Base-by-base conservation (phyloP, 73 alveolate genomes). In the Stentor roeselii region DNA sequence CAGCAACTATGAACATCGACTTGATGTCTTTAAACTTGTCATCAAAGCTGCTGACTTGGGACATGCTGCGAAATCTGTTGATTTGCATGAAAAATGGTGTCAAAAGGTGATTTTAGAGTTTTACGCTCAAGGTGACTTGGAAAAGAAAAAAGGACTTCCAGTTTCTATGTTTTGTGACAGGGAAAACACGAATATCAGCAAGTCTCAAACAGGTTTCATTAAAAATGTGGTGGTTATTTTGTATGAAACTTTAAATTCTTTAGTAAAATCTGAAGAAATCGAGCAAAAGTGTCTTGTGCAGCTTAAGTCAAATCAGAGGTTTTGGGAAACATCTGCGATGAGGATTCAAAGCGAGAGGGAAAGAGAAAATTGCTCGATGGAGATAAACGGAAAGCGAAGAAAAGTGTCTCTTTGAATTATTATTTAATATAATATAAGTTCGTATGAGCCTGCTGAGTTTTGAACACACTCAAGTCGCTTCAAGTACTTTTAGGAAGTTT, bases 81-180 rank as follows among this genome's bases (percentile, higher is more conserved):
- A 84, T 82, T 75, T 89, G 2, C 89, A 87, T 42, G 75, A 61
- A 15, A 84, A 85, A 60, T 89, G 94, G 92, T 86, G 91, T 0
- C 78, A 83, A 74, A 60, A 38, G 86, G 92, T 89, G 3, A 77
- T 82, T 85, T 87, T 78, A 74, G 94, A 89, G 61, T 89, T 85
- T 78, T 89, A 85, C 78, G 82, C 76, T 2, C 92, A 89, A 39
- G 94, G 94, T 40, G 94, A 89, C 41, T 32, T 89, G 15, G 94
- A 89, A 78, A 89, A 89, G 74, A 59, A 83, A 61, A 1, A 61
- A 38, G 92, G 90, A 2, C 21, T 86, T 11, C 90, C 89, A 41
- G 80, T 89, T 2, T 59, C 86, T 4, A 67, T 86, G 83, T 78
- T 78, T 82, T 89, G 94, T 77, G 94, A 89, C 40, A 89, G 94